Base-by-base conservation (phyloP, 345 rosid genomes). In the Bruguiera parviflora region DNA sequence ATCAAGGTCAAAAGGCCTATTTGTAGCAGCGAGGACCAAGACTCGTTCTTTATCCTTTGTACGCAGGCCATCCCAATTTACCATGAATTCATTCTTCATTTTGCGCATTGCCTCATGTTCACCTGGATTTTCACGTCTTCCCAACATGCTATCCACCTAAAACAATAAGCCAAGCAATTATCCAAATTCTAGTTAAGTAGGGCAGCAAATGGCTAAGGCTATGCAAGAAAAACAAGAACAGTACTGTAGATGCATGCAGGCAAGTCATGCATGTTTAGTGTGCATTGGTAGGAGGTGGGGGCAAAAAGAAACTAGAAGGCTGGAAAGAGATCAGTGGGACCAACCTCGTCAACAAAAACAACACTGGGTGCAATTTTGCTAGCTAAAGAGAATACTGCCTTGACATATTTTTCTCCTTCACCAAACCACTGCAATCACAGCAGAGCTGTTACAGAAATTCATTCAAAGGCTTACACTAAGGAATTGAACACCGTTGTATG, bases 81-180 rank as follows among this genome's bases (percentile, higher is more conserved):
- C 91, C 97, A 95, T 95, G 65, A 96, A 96, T 71, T 96, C 99
- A 60, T 96, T 96, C 85, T 96, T 96, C 99, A 96, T 96, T 84
- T 96, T 96, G 32, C 99, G 92, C 97, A 96, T 96, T n/a, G 99
- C 98, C 80, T 96, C 99, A 57, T 96, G 98, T 77, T 96, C 99
- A 64, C 99, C 99, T 31, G 98, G 98, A 83, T 89, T 96, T 80
- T 96, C 99, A 58, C 98, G 90, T 76, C 99, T 90, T 71, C 98
- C 98, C 66, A 95, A 79, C 98, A 95, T 92, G 79, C 99, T 95
- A 80, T 95, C 99, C 72, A 95, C 99, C 99, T 95, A 79, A 73
- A 65, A 58, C 22, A 57, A 56, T 2, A 74, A 39, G 51, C 18
- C 49, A 31, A 16, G 46, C 7, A 24, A 61, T 51, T 49, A 29